phyloP scores from a whole-genome alignment of 106 monocot species.

The Dendrobium nobile region DNA sequence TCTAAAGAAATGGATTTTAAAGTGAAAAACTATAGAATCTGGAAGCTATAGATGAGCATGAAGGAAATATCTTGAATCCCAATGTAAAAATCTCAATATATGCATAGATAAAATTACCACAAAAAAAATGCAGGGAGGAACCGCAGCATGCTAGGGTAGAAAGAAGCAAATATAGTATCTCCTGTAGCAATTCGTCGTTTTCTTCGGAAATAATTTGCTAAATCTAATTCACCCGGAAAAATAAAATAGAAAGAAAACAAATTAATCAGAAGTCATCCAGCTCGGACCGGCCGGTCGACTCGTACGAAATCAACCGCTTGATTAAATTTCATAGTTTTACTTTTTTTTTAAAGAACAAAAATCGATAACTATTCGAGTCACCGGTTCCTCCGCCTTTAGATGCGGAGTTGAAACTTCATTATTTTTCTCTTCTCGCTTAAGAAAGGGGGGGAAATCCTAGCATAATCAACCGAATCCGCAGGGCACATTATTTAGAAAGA shows the following conservation, averaged over 20 bases:
- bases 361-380: neutral
- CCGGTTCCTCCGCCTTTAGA: conserved; percentile 6
- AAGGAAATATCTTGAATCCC: neutral
- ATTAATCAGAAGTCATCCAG: neutral
- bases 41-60: neutral
- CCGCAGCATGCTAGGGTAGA: neutral
- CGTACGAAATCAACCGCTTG: neutral
- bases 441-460: neutral
- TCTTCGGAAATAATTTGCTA: neutral
- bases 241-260: neutral
- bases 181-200: neutral
- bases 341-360: neutral
- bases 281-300: neutral
- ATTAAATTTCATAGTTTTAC: neutral
- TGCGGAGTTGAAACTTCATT: neutral
- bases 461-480: neutral
- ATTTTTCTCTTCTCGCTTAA: too few relatives aligned
- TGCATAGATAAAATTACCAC: neutral
- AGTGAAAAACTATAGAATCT: neutral
- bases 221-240: neutral
- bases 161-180: neutral
- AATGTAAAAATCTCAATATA: neutral
- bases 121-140: too few relatives aligned
- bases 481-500: neutral
- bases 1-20: conserved; percentile 12